These are phyloP conservation scores for Aspergillus fischeri DNA, from an alignment of 2,329 filamentous ascomycete genomes.

Conservation along the genomic window DNA sequence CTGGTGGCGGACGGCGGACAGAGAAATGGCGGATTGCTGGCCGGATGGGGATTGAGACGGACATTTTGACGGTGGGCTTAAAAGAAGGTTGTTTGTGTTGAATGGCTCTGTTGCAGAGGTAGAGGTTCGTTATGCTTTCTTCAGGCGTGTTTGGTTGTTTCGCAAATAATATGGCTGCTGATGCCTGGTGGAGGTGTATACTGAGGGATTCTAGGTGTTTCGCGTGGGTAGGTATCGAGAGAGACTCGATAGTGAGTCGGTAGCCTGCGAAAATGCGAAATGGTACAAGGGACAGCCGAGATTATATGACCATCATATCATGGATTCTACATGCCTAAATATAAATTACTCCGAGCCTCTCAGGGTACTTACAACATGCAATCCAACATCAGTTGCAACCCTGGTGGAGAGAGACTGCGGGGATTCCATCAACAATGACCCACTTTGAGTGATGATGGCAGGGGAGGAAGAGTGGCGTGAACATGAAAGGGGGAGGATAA, in stretches of 20 bases:
- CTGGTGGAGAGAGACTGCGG: not conserved
- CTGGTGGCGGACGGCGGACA: conserved; percentile 37
- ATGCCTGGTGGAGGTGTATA: not conserved
- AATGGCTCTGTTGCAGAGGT: not conserved
- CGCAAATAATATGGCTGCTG: not conserved
- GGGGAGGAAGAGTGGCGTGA: too few species aligned
- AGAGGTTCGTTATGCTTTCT: not conserved
- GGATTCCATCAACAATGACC: not conserved
- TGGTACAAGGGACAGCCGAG: not conserved
- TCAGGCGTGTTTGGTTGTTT: not conserved
- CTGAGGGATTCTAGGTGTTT: not conserved
- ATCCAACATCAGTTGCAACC: not conserved
- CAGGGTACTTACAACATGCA: not conserved
- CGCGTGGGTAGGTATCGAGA: too few species aligned
- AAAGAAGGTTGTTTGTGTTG: not conserved
- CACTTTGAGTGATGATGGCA: not conserved
- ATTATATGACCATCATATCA: not conserved
- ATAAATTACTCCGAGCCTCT: not conserved
- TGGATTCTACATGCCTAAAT: not conserved
- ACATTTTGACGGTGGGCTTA: conserved; percentile 2
- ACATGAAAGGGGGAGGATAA: not conserved
- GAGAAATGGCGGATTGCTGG: conserved; percentile 43
- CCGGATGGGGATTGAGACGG: conserved; percentile 24
- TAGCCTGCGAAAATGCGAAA: too few species aligned
- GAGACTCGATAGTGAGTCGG: too few species aligned